Evolutionary conservation across 108 stramenopile genomes (phyloP).

Genomic region (Ochromonas danica): DNA sequence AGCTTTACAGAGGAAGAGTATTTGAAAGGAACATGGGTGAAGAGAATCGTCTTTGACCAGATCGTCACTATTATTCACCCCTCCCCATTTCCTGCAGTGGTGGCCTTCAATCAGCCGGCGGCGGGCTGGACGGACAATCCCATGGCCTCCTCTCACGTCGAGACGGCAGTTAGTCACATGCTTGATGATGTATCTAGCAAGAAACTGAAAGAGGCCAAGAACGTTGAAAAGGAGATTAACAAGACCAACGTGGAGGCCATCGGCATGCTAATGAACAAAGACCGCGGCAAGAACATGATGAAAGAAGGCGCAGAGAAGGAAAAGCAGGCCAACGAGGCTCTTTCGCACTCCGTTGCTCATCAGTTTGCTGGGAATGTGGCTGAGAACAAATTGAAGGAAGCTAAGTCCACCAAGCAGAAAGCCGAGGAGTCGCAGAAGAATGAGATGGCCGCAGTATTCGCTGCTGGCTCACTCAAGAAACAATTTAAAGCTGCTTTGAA

Average conservation of each 20-base stretch:
- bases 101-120: neutral
- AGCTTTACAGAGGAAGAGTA: constrained; percentile 1
- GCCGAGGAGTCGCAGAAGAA: neutral
- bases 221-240: constrained; percentile 10
- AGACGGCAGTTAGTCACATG: neutral
- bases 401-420: neutral
- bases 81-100: neutral
- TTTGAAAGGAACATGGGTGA: neutral
- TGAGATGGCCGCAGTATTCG: neutral
- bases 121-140: neutral
- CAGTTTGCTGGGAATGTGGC: constrained; percentile 6
- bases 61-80: neutral
- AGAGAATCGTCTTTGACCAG: neutral
- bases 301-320: neutral
- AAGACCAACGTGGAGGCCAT: constrained; percentile 9
- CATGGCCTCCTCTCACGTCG: neutral
- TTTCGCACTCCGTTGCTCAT: neutral
- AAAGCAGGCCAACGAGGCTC: neutral
- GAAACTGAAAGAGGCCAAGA: constrained; percentile 27
- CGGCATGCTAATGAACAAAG: constrained; percentile 1
- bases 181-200: neutral
- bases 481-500: neutral
- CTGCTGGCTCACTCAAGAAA: neutral
- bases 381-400: neutral
- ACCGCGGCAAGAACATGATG: neutral